Percentiles rank a stretch among this genome's conserved stretches.
phyloP scores from a whole-genome alignment of 352 stramenopile genomes.

The Elongisporangium prolatum region DNA sequence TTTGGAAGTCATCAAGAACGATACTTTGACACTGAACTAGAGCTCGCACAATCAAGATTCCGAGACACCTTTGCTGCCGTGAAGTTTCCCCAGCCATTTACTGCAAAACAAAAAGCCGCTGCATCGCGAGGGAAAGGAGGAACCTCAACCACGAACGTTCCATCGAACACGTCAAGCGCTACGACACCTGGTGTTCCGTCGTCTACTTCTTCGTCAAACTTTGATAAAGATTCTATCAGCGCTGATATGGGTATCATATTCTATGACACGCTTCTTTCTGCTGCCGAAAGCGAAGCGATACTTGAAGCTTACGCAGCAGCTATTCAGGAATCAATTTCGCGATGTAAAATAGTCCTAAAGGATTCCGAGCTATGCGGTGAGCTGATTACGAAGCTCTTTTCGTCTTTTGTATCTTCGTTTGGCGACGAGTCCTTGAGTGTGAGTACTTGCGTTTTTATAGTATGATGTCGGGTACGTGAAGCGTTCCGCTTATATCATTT shows the following conservation, averaged over 20 bases:
- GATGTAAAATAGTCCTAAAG: conserved; percentile 64
- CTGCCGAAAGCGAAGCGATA: conserved; percentile 41
- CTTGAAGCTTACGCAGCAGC: conserved; percentile 24
- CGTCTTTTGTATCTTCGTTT: conserved; percentile 47
- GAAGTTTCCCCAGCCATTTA: conserved; percentile 45
- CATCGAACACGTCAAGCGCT: conserved; percentile 4
- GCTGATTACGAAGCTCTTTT: conserved; percentile 65
- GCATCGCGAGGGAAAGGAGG: conserved; percentile 29
- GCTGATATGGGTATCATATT: conserved; percentile 17
- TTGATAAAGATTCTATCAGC: conserved; percentile 41
- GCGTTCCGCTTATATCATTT: background rate
- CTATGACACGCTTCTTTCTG: conserved; percentile 44
- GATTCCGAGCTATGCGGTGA: conserved; percentile 61
- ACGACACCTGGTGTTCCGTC: background rate
- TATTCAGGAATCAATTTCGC: conserved; percentile 38
- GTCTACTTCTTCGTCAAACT: conserved; percentile 38
- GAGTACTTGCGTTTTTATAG: conserved; percentile 7
- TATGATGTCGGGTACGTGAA: background rate
- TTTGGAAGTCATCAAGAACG: conserved; percentile 68
- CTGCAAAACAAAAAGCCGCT: conserved; percentile 27
- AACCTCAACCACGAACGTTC: conserved; percentile 11
- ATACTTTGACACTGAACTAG: conserved; percentile 64
- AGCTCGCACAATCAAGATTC: conserved; percentile 50
- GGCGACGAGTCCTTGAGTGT: conserved; percentile 66
- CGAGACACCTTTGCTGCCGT: conserved; percentile 31